Base-by-base conservation (phyloP, 1,284 basidiomycete genomes). In the Malassezia furfur region DNA sequence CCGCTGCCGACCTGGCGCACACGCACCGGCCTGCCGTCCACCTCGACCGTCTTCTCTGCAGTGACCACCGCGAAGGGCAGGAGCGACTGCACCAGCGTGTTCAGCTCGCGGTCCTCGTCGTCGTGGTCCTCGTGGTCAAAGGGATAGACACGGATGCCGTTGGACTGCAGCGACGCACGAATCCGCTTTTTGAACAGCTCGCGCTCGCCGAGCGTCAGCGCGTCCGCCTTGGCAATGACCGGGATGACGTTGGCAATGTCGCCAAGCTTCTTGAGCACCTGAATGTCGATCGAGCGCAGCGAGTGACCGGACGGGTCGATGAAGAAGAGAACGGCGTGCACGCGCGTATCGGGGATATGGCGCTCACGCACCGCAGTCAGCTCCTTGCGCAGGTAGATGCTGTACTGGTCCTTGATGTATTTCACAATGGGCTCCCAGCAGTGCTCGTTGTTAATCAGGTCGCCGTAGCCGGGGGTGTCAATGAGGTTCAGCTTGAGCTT, bases 401-500 rank as follows among this genome's bases (percentile, higher is more conserved):
- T 91, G 80, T 98, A 93, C 77, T 98, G 93, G 80, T 98, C 94
- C 79, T 91, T 88, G 79, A 96, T 96, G 78, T 96, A 94, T 79
- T 94, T 94, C 77, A 96, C 82, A 69, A 96, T 96, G 30, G 93
- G 88, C 74, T 98, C 93, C 93, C 93, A 98, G 82, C 94, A 96
- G 77, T 88, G 88, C 77, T 98, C 94, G 77, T 98, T 98, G 83
- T 98, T 96, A 76, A 98, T 85, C 72, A 91, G 88, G 81, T 98
- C 94, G 52, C 91, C 94, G 72, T 94, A 98, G 36, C 94, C 93
- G 52, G 93, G 93, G 6, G 94, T 98, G 78, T 98, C 94, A 67
- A 98, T 90, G 64, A 98, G 96, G 82, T 98, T 98, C 68, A 98
- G 80, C 54, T 88, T 84, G 60, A 98, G 83, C 75, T 85, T 86